Base-by-base conservation (phyloP, 371 early-diverging fungal genomes). In the Mortierella sp. region DNA sequence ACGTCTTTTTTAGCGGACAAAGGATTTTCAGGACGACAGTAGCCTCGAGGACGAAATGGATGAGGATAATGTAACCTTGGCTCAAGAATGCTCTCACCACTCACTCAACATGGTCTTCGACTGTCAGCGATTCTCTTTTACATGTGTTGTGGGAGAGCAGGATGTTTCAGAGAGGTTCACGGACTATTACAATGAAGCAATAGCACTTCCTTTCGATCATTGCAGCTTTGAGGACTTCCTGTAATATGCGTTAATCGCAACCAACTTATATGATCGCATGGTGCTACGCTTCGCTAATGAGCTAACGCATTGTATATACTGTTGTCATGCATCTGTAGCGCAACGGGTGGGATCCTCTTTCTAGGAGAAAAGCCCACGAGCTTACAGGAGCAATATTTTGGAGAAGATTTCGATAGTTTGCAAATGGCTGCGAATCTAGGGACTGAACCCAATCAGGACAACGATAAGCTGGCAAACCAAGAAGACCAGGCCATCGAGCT, bases 261-360 rank as follows among this genome's bases (percentile, higher is more conserved):
- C 37, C 37, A 9, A 9, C 5, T 37, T 37, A 5, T 37, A 37
- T 37, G 37, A 3, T 3, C 37, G 37, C 9, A 37, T 37, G 3
- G 37, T 37, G 37, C 37, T 37, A 37, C 37, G 3, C 37, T 65
- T 58, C 18, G 56, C 55, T 56, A 55, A 56, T 55, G 25, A 63
- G 25, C 56, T 63, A 53, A 63, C 46, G 26, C 23, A 23, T 55
- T 55, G 55, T 30, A 55, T 63, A 23, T 44, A 50, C 12, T 55
- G 45, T 63, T 56, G 29, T 30, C 37, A 30, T 50, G 46, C 37
- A 58, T 15, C 65, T 65, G 65, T 25, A 57, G 65, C 16, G 65
- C 58, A 30, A 65, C 58, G 15, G 58, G 23, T 0, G 58, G 50
- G 23, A 65, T 65, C 50, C 58, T 65, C 23, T 65, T 65, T 48